Conservation (phyloP, 164 flowering plant genomes). For the Echeveria elegans region DNA sequence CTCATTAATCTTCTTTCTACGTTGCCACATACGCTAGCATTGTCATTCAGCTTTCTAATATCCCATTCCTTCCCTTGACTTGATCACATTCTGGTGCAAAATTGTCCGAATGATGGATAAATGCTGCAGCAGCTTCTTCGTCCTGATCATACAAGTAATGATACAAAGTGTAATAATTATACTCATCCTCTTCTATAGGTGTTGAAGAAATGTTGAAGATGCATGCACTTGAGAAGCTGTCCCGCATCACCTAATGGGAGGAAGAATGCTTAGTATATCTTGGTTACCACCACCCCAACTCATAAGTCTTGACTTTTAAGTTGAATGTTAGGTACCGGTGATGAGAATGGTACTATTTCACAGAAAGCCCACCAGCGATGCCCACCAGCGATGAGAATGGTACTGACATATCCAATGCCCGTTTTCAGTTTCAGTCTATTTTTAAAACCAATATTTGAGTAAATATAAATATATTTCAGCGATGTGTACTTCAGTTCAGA, state of each 20-base stretch:
- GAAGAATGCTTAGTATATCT: too few relatives aligned
- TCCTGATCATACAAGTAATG: neutral
- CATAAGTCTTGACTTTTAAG: too few relatives aligned
- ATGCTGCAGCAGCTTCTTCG: neutral
- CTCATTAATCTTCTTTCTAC: conserved; percentile 52
- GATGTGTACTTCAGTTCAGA: neutral
- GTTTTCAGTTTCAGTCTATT: neutral
- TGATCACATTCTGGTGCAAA: conserved; percentile 1
- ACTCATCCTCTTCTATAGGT: neutral
- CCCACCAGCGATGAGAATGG: neutral
- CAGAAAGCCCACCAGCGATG: too few relatives aligned
- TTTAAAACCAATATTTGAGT: neutral
- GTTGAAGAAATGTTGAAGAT: too few relatives aligned
- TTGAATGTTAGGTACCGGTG: too few relatives aligned
- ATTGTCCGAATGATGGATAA: neutral
- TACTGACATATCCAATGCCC: neutral
- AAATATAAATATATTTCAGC: neutral
- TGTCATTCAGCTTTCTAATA: conserved; percentile 53
- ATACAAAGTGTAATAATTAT: neutral
- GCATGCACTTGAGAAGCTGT: too few relatives aligned
- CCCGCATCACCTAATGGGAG: too few relatives aligned
- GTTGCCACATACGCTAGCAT: conserved; percentile 68
- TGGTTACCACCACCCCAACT: too few relatives aligned
- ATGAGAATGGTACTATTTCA: too few relatives aligned
- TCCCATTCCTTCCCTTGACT: neutral